Evolutionary conservation across 2,329 filamentous ascomycete species (phyloP).

Genomic region (Aspergillus pseudoviridinutans): DNA sequence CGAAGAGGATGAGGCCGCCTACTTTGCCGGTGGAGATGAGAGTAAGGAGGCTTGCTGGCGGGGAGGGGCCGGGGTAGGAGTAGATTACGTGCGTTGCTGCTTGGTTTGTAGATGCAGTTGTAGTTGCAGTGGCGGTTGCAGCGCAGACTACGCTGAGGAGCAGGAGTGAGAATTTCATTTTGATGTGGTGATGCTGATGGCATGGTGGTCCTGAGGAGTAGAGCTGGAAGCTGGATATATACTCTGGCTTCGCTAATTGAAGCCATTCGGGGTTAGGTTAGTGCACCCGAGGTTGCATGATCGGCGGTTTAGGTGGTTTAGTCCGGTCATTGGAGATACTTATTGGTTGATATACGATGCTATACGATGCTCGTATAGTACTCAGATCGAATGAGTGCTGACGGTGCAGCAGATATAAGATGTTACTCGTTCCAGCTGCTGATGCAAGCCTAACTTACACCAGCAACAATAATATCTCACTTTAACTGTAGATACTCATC

Average conservation of each 20-base stretch:
- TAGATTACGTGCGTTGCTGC: constrained; percentile 27
- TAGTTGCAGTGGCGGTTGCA: too few species aligned
- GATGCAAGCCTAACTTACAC: neutral
- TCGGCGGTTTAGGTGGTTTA: neutral
- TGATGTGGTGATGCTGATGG: too few species aligned
- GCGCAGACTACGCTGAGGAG: neutral
- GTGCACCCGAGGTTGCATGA: neutral
- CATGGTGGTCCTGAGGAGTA: too few species aligned
- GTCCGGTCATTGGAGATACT: too few species aligned
- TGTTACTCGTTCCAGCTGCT: constrained; percentile 10
- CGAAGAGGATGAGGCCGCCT: constrained; percentile 30
- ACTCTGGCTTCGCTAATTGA: neutral
- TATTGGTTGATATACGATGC: too few species aligned
- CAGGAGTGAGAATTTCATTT: constrained; percentile 3
- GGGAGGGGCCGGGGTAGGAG: constrained; percentile 25
- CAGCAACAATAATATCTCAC: too few species aligned
- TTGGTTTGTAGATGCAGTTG: too few species aligned
- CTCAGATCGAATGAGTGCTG: too few species aligned
- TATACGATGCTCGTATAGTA: too few species aligned
- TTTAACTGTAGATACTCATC: too few species aligned
- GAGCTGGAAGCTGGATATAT: too few species aligned
- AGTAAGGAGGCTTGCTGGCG: constrained; percentile 21
- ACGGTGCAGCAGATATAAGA: neutral
- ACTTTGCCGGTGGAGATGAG: constrained; percentile 26
- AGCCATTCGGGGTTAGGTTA: neutral